phyloP scores from a whole-genome alignment of 2,329 filamentous ascomycete species.

The Neurospora crassa region DNA sequence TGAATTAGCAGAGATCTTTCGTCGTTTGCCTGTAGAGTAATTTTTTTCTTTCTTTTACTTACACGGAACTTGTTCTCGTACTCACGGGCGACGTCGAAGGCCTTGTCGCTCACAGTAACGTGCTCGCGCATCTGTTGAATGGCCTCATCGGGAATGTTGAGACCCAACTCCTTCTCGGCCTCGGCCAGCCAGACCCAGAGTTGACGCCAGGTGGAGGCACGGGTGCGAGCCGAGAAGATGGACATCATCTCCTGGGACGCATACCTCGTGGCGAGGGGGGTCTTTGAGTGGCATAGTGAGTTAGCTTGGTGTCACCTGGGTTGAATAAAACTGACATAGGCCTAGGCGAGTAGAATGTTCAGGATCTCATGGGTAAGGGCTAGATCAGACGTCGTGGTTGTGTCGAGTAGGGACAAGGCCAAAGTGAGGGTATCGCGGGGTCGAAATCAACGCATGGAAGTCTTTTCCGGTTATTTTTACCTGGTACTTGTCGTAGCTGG shows the following conservation, averaged over 20 bases:
- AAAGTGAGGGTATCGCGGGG: neutral
- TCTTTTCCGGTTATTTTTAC: constrained; percentile 3
- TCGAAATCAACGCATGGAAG: neutral
- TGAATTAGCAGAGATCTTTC: constrained; percentile 9
- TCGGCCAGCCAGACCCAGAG: constrained; percentile 83
- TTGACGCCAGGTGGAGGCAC: constrained; percentile 71
- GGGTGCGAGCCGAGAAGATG: constrained; percentile 68
- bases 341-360: neutral
- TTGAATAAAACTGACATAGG: neutral
- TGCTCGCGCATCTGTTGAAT: constrained; percentile 68
- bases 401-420: neutral
- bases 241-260: constrained; percentile 65
- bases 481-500: constrained; percentile 18
- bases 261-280: constrained; percentile 63
- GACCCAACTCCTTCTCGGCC: constrained; percentile 69
- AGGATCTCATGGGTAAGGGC: neutral
- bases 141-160: constrained; percentile 65
- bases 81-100: constrained; percentile 62
- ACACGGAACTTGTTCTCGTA: constrained; percentile 61
- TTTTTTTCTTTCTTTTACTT: neutral
- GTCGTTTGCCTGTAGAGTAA: neutral
- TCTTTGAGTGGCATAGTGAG: constrained; percentile 39
- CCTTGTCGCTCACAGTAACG: constrained; percentile 64
- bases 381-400: neutral
- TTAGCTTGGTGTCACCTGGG: constrained; percentile 29